These are phyloP conservation scores for Xanthoparmelia taractica DNA, from an alignment of 495 filamentous ascomycete genomes.

Conservation along the genomic window DNA sequence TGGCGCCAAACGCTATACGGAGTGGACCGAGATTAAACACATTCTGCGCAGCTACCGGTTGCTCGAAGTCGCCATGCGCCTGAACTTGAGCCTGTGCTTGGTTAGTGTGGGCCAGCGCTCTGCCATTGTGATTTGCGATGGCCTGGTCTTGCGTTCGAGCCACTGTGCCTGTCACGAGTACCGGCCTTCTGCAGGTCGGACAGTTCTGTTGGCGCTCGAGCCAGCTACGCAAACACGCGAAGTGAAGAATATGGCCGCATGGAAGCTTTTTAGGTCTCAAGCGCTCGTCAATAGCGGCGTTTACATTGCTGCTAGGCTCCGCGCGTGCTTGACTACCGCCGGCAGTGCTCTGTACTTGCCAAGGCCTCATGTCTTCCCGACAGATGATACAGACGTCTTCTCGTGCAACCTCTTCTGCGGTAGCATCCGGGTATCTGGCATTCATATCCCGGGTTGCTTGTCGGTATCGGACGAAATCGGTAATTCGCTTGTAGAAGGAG, in stretches of 20 bases:
- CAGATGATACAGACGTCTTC: constrained; percentile 98
- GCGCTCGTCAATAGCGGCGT: constrained; percentile 58
- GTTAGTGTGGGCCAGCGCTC: constrained; percentile 30
- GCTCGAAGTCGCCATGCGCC: constrained; percentile 6
- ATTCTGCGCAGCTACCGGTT: constrained; percentile 30
- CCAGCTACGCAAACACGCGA: constrained; percentile 91
- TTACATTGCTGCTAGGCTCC: constrained; percentile 32
- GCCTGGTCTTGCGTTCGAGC: constrained; percentile 29
- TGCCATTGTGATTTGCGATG: constrained; percentile 29
- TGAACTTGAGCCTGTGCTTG: constrained; percentile 26
- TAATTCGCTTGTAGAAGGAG: constrained; percentile 79
- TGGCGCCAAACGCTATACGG: constrained; percentile 51
- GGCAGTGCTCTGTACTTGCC: constrained; percentile 36
- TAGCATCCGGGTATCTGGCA: constrained; percentile 83
- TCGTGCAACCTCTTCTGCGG: constrained; percentile 68
- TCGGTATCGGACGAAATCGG: constrained; percentile 79
- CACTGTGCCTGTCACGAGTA: constrained; percentile 40
- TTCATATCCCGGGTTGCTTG: constrained; percentile 90
- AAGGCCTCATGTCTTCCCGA: constrained; percentile 86
- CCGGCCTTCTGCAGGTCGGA: constrained; percentile 84
- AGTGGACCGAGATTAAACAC: constrained; percentile 52
- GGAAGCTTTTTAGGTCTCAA: constrained; percentile 90
- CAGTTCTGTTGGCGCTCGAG: constrained; percentile 97
- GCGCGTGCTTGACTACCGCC: constrained; percentile 27
- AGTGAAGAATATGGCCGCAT: constrained; percentile 91